These are phyloP conservation scores for Cryptococcus sp. DNA, from an alignment of 1,284 basidiomycete species.

Conservation along the genomic window DNA sequence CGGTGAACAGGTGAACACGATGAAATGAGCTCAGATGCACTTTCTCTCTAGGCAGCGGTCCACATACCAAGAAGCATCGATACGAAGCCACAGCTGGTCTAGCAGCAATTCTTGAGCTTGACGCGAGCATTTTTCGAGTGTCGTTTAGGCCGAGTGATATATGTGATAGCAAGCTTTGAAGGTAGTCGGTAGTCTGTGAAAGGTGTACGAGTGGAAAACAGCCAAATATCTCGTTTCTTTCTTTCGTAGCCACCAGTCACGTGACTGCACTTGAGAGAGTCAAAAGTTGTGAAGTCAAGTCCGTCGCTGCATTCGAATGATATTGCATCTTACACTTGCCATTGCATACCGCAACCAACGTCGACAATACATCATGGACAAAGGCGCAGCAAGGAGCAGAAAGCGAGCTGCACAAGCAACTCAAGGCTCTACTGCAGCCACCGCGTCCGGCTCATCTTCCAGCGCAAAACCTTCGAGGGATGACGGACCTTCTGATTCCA, in stretches of 20 bases:
- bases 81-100: constrained; percentile 10
- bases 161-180: background rate
- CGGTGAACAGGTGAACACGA: background rate
- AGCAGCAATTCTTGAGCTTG: constrained; percentile 29
- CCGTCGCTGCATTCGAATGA: no score
- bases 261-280: constrained; percentile 1
- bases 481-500: background rate
- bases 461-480: background rate
- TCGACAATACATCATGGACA: constrained; percentile 41
- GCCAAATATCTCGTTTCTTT: background rate
- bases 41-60: background rate
- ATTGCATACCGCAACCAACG: no score
- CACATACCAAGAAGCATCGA: constrained; percentile 18
- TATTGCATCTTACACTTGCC: no score
- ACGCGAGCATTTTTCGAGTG: constrained; percentile 30
- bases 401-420: constrained; percentile 24
- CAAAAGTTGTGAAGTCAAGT: no score
- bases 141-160: background rate
- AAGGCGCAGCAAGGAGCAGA: constrained; percentile 47
- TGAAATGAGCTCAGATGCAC: background rate
- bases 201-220: background rate
- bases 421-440: background rate
- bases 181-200: background rate
- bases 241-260: constrained; percentile 7
- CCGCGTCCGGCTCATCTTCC: background rate